Conservation (phyloP, 169 alveolate genomes). For the Eimeria praecox region DNA sequence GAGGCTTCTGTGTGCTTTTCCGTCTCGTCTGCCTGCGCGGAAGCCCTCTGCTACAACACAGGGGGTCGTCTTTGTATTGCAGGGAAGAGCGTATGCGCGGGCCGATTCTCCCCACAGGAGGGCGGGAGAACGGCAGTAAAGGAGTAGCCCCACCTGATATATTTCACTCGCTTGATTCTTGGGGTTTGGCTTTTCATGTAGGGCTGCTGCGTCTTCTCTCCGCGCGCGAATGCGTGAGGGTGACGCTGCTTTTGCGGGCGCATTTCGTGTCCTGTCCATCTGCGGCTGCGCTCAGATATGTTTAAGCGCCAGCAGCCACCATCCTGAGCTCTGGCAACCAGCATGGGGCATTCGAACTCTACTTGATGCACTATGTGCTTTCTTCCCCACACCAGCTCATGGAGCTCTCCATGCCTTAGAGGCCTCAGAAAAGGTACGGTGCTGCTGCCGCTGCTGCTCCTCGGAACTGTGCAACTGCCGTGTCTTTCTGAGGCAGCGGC, state of each 20-base stretch:
- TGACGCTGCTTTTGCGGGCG: background rate
- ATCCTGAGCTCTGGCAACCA: constrained; percentile 97
- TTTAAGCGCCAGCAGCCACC: constrained; percentile 91
- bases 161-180: background rate
- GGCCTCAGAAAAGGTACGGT: constrained; percentile 77
- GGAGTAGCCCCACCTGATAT: background rate
- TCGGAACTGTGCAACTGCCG: background rate
- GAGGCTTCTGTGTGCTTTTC: background rate
- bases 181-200: background rate
- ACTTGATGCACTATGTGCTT: constrained; percentile 93
- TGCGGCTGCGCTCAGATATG: constrained; percentile 86
- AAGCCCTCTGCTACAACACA: background rate
- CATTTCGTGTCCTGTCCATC: background rate
- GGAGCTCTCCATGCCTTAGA: constrained; percentile 84
- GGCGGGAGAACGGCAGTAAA: background rate
- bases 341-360: constrained; percentile 96
- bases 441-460: background rate
- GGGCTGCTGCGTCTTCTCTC: background rate
- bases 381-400: constrained; percentile 92
- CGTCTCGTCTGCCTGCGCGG: background rate
- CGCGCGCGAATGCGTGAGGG: background rate
- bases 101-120: background rate
- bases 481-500: background rate
- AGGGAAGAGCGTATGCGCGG: background rate
- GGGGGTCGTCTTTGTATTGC: too few relatives aligned